phyloP scores from a whole-genome alignment of 192 early-diverging fungal species.

The Backusella tarrabulga region DNA sequence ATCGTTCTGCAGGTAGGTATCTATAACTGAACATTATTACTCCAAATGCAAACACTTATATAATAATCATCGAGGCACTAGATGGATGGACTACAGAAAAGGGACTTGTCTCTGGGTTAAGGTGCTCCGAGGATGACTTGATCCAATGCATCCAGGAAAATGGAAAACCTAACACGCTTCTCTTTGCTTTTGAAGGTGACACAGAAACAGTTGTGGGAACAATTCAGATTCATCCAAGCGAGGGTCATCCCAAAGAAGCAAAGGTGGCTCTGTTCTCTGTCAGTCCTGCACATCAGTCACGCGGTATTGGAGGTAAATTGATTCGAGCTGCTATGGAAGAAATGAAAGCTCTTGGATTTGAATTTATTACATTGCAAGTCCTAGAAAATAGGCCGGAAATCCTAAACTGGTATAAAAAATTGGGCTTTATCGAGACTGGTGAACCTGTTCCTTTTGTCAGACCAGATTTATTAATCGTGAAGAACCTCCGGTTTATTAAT shows the following conservation, averaged over 20 bases:
- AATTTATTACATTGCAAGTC: slow-evolving; percentile 34
- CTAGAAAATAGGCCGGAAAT: slow-evolving; percentile 40
- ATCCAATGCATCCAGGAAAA: slow-evolving; percentile 29
- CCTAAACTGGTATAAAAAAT: slow-evolving; percentile 43
- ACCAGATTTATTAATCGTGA: slow-evolving; percentile 34
- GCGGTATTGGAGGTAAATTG: slow-evolving; percentile 47
- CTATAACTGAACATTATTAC: neutral
- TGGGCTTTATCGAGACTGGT: slow-evolving; percentile 46
- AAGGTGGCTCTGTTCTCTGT: slow-evolving; percentile 47
- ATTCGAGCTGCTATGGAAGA: slow-evolving; percentile 39
- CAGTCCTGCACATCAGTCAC: slow-evolving; percentile 40
- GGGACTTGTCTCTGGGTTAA: slow-evolving; percentile 39
- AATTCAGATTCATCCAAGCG: slow-evolving; percentile 39
- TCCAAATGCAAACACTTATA: neutral
- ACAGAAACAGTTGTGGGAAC: slow-evolving; percentile 41
- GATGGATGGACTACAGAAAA: slow-evolving; percentile 52
- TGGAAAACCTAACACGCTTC: slow-evolving; percentile 26
- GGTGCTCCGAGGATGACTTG: slow-evolving; percentile 32
- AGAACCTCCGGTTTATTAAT: slow-evolving; percentile 34
- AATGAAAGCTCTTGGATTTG: slow-evolving; percentile 25
- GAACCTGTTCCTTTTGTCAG: slow-evolving; percentile 36
- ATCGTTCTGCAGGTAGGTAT: slow-evolving; percentile 38
- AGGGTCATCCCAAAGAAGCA: slow-evolving; percentile 34
- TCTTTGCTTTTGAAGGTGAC: slow-evolving; percentile 36
- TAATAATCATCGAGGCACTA: neutral